phyloP scores from a whole-genome alignment of 2,329 filamentous ascomycete species.

The Aspergillus floridensis region DNA sequence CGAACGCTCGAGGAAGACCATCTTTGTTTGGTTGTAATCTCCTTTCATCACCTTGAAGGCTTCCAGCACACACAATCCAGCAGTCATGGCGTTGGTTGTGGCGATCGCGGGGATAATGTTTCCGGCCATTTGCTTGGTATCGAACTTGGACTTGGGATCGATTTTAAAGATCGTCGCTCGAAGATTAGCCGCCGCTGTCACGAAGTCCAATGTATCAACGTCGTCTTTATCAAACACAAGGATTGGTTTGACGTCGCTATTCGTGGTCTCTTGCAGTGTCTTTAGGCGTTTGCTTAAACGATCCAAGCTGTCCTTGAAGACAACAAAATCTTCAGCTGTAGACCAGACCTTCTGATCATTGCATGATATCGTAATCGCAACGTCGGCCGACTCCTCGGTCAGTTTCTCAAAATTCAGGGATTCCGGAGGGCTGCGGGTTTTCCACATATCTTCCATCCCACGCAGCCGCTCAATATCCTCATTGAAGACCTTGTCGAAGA shows the following conservation, averaged over 20 bases:
- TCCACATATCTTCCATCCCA: slow-evolving; percentile 97
- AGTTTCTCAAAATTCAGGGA: slow-evolving; percentile 68
- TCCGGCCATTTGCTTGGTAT: slow-evolving; percentile 97
- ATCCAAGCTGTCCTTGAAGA: slow-evolving; percentile 78
- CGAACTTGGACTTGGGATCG: slow-evolving; percentile 83
- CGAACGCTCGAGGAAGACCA: slow-evolving; percentile 74
- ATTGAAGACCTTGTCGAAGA: slow-evolving; percentile 92
- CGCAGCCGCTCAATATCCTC: slow-evolving; percentile 77
- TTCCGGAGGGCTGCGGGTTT: slow-evolving; percentile 70
- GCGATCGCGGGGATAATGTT: slow-evolving; percentile 99
- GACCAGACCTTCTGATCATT: slow-evolving; percentile 78
- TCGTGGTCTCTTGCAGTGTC: slow-evolving; percentile 57
- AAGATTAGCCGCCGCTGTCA: slow-evolving; percentile 84
- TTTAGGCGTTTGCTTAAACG: slow-evolving; percentile 73
- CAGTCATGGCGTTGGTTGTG: slow-evolving; percentile 95
- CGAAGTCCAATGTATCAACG: slow-evolving; percentile 90
- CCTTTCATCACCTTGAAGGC: slow-evolving; percentile 40
- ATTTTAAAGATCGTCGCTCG: slow-evolving; percentile 88
- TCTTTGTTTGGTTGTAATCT: slow-evolving; percentile 1
- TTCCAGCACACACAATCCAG: slow-evolving; percentile 85
- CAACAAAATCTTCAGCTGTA: slow-evolving; percentile 76
- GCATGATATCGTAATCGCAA: slow-evolving; percentile 54
- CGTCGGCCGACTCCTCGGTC: slow-evolving; percentile 51
- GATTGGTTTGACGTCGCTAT: slow-evolving; percentile 49
- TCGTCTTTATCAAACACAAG: slow-evolving; percentile 97